These are phyloP conservation scores for Phylloporus sp. DNA, from an alignment of 768 basidiomycete species.

Conservation along the genomic window DNA sequence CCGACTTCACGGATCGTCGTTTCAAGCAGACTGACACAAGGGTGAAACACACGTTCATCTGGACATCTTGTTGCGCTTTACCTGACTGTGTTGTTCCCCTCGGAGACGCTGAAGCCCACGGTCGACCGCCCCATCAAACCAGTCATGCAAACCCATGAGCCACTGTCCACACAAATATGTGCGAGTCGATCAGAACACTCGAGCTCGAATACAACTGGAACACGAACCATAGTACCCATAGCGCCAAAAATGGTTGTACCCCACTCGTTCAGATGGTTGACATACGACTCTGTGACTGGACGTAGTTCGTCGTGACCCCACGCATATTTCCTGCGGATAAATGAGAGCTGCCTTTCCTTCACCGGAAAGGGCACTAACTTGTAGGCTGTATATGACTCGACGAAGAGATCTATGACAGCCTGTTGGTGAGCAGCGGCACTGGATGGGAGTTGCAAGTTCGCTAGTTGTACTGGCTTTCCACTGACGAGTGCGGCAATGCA, in stretches of 20 bases:
- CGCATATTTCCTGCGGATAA: conserved; percentile 42
- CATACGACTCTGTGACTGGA: conserved; percentile 41
- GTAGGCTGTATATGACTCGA: conserved; percentile 51
- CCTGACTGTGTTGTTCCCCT: conserved; percentile 45
- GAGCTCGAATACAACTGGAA: not conserved
- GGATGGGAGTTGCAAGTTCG: conserved; percentile 39
- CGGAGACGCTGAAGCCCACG: conserved; percentile 52
- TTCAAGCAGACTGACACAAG: conserved; percentile 49
- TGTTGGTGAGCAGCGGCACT: conserved; percentile 34
- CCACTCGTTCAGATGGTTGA: conserved; percentile 37
- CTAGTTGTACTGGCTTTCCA: conserved; percentile 38
- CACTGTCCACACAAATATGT: conserved; percentile 29
- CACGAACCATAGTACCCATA: conserved; percentile 53
- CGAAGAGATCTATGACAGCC: conserved; percentile 46
- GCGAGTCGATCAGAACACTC: not conserved
- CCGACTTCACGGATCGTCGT: conserved; percentile 72
- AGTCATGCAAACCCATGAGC: conserved; percentile 57
- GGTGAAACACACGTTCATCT: not conserved
- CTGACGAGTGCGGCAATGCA: conserved; percentile 7
- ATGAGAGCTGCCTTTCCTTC: conserved; percentile 7
- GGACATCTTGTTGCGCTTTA: conserved; percentile 12
- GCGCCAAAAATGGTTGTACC: conserved; percentile 64
- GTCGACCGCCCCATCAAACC: conserved; percentile 52
- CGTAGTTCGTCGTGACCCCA: conserved; percentile 59
- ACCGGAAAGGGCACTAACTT: conserved; percentile 30